Evolutionary conservation across 495 filamentous ascomycete species (phyloP).

Genomic region (Annulohypoxylon stygium): DNA sequence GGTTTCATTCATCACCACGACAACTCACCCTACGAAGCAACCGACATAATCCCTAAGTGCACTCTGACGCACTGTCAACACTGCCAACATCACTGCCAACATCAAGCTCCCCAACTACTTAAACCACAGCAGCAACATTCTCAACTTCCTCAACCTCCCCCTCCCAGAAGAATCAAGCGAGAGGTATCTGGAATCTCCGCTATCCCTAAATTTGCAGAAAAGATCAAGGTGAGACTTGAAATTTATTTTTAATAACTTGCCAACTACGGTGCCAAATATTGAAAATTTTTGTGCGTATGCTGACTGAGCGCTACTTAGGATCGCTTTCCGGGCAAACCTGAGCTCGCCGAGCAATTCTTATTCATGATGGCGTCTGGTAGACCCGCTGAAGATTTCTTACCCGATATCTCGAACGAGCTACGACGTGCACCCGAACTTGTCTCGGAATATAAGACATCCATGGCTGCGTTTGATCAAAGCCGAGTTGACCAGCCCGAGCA

Average conservation of each 20-base stretch:
- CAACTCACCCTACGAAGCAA: neutral
- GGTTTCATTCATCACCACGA: neutral
- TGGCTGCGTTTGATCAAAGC: slow-evolving; percentile 7
- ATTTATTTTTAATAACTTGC: neutral
- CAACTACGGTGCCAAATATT: neutral
- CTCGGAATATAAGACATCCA: slow-evolving; percentile 12
- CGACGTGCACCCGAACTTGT: slow-evolving; percentile 23
- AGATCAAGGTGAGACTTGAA: neutral
- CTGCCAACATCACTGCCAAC: neutral
- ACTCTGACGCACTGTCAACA: slow-evolving; percentile 1
- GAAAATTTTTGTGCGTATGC: neutral
- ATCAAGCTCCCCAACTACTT: neutral
- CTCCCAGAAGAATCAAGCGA: neutral
- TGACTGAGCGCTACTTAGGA: slow-evolving; percentile 15
- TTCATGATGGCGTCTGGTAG: neutral
- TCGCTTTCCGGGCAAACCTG: slow-evolving; percentile 29
- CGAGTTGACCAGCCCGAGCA: slow-evolving; percentile 4
- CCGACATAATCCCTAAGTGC: neutral
- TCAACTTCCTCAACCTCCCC: neutral
- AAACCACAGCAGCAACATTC: neutral
- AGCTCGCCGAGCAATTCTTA: slow-evolving; percentile 20
- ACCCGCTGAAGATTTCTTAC: slow-evolving; percentile 7
- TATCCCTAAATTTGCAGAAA: neutral
- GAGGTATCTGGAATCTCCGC: neutral
- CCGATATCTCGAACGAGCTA: slow-evolving; percentile 15